Base-by-base conservation (phyloP, 2,329 filamentous ascomycete genomes). In the Didymella segeticola region DNA sequence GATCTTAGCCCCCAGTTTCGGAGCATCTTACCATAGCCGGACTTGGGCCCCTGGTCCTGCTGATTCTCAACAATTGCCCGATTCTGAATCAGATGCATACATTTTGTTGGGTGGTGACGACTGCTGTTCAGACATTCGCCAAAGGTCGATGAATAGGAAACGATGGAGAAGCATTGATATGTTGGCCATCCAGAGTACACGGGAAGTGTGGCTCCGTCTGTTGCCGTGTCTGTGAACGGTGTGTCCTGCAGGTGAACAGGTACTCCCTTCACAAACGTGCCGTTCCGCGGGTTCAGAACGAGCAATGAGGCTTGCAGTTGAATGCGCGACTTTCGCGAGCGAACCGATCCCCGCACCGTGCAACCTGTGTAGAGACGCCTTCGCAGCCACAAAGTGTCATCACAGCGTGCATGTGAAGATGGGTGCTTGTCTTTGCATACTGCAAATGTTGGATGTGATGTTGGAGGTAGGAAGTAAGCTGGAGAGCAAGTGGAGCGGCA, bases 261-360 rank as follows among this genome's bases (percentile, higher is more conserved):
- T 43, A 46, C 34, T 47, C 47, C 42, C 48, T 25, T 49, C 52
- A 49, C 46, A 53, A 34, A 51, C 41, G 41, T 51, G 43, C 47
- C 39, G 43, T 54, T 26, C 46, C 45, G 51, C 27, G 49, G 53
- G 36, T 48, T n/a, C 29, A 31, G 57, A 51, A 61, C 45, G 56
- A 43, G 47, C 48, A 50, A 48, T 37, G 39, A 49, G 47, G 47
- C 38, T 42, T 54, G 41, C 45, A 37, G 33, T 45, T 42, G 59
- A 47, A 42, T 67, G 64, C 58, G 67, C 60, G 60, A 65, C 58
- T 66, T 64, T 66, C 60, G 61, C 61, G 59, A 66, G 58, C 51
- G 53, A 60, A 55, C 43, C 47, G 26, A 39, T 8, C 42, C 36
- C 29, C 39, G 45, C 45, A 30, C 43, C 39, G 53, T 53, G 58